Evolutionary conservation across 202 grass and related monocot species (phyloP).

Genomic region (Schoenoplectus triqueter): DNA sequence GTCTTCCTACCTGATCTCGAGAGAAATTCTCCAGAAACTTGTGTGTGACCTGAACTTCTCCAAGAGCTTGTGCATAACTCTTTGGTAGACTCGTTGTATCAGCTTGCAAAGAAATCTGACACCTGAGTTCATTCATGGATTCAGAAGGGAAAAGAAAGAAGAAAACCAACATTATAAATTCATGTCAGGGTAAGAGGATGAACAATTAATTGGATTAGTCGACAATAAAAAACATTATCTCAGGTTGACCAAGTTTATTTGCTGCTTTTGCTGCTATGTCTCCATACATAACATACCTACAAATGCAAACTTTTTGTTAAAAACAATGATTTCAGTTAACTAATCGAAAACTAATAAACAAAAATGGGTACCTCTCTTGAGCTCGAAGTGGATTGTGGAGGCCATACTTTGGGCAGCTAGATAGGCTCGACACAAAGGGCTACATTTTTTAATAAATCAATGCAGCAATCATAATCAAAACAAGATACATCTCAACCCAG

Average conservation of each 20-base stretch:
- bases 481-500: neutral
- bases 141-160: conserved; percentile 27
- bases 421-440: conserved; percentile 88
- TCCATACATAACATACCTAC: conserved; percentile 91
- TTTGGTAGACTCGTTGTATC: conserved; percentile 93
- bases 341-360: conserved; percentile 8
- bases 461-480: conserved; percentile 19
- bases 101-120: conserved; percentile 85
- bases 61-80: conserved; percentile 94
- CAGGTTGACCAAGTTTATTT: conserved; percentile 70
- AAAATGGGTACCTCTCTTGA: conserved; percentile 74
- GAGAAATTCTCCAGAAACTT: conserved; percentile 98
- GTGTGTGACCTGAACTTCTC: conserved; percentile 86
- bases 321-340: conserved; percentile 39
- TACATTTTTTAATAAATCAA: conserved; percentile 47
- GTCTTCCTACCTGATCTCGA: conserved; percentile 72
- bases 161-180: conserved; percentile 6
- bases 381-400: conserved; percentile 90
- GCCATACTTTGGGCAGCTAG: conserved; percentile 86
- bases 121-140: conserved; percentile 50
- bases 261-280: conserved; percentile 92
- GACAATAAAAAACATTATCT: conserved; percentile 44
- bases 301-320: conserved; percentile 33
- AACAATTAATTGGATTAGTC: conserved; percentile 10
- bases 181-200: conserved; percentile 28